phyloP scores from a whole-genome alignment of 1,139 yeast species.

The Casaregolazyma lundiana region DNA sequence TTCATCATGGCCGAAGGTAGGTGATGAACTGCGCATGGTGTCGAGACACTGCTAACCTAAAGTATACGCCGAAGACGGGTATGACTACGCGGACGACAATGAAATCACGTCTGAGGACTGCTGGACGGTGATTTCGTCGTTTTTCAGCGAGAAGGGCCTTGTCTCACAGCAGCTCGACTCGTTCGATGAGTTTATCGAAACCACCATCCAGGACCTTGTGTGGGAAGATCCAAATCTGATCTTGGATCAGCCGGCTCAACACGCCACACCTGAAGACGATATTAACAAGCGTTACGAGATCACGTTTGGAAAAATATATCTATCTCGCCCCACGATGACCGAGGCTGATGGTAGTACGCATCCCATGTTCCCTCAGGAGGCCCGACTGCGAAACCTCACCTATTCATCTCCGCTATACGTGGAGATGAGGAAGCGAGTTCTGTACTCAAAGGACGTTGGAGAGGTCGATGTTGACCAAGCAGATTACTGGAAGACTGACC shows the following conservation, averaged over 20 bases:
- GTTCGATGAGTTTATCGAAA: conserved; percentile 94
- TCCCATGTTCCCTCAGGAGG: conserved; percentile 97
- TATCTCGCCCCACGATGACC: conserved; percentile 96
- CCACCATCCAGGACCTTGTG: conserved; percentile 93
- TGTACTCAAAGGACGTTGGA: conserved; percentile 66
- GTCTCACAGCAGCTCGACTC: conserved; percentile 98
- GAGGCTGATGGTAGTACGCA: conserved; percentile 99
- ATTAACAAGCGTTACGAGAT: conserved; percentile 90
- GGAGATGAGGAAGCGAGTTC: conserved; percentile 88
- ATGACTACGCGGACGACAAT: conserved; percentile 62
- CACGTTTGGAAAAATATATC: conserved; percentile 91
- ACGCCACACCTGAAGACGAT: conserved; percentile 83
- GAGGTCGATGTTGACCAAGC: conserved; percentile 49
- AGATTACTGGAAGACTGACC: conserved; percentile 50
- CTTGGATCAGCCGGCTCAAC: conserved; percentile 97
- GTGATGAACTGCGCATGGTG: not conserved
- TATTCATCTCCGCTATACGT: conserved; percentile 95
- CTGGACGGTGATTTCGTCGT: conserved; percentile 96
- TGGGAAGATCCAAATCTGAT: conserved; percentile 94
- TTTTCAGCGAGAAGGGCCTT: conserved; percentile 92
- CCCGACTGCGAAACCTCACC: conserved; percentile 90
- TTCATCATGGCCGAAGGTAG: conserved; percentile 7
- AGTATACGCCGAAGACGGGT: conserved; percentile 46
- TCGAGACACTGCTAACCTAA: not conserved
- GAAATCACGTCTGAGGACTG: conserved; percentile 97